phyloP scores from a whole-genome alignment of 768 basidiomycete genomes.

The Cystobasidium tubakii region DNA sequence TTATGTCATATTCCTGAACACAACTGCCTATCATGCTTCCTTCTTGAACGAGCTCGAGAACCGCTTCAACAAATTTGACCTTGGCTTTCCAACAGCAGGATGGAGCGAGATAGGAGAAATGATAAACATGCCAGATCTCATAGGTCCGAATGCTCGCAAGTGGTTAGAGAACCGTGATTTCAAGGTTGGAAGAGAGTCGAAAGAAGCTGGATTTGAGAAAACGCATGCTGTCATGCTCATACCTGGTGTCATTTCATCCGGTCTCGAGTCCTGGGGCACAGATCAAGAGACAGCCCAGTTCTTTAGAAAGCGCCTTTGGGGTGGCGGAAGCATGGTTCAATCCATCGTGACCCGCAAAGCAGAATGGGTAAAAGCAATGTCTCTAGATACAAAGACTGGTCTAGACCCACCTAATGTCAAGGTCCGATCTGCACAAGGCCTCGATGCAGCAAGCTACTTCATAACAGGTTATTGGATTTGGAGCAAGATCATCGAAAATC shows the following conservation, averaged over 20 bases:
- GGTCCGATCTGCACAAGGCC: constrained; percentile 81
- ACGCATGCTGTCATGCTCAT: constrained; percentile 45
- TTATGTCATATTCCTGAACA: constrained; percentile 22
- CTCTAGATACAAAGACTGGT: constrained; percentile 84
- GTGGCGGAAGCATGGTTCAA: constrained; percentile 53
- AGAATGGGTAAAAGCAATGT: constrained; percentile 81
- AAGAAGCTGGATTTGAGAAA: constrained; percentile 39
- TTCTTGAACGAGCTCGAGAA: constrained; percentile 25
- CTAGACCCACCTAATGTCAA: constrained; percentile 79
- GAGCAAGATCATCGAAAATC: constrained; percentile 79
- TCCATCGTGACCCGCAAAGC: constrained; percentile 78
- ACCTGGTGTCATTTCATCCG: constrained; percentile 48
- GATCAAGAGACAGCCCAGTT: constrained; percentile 73
- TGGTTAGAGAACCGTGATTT: constrained; percentile 39
- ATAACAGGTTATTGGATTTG: constrained; percentile 90
- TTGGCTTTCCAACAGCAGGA: constrained; percentile 29
- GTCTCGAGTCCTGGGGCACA: constrained; percentile 91
- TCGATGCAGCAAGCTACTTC: constrained; percentile 42
- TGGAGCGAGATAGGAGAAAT: constrained; percentile 18
- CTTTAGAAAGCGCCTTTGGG: constrained; percentile 76
- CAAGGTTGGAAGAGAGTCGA: constrained; percentile 42
- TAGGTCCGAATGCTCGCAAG: constrained; percentile 25
- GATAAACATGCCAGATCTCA: constrained; percentile 35
- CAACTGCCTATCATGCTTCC: constrained; percentile 9
- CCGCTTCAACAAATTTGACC: constrained; percentile 9